Evolutionary conservation across 2,329 filamentous ascomycete genomes (phyloP).

Genomic region (Neurospora sp.): DNA sequence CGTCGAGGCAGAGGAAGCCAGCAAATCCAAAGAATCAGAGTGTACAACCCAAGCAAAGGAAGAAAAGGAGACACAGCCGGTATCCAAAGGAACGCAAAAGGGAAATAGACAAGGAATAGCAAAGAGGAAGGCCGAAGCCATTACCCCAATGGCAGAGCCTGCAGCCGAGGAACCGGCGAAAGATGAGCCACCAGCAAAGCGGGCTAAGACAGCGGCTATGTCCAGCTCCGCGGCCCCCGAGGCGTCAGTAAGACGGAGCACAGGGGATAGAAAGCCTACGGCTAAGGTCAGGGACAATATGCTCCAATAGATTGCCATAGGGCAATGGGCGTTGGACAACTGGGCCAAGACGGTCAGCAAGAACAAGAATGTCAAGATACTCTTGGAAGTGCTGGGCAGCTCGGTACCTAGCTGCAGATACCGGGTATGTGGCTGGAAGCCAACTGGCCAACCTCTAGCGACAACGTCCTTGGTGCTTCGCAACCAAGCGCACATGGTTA

Average conservation of each 20-base stretch:
- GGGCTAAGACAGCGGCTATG: not conserved
- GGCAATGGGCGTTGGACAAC: constrained; percentile 39
- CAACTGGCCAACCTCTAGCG: constrained; percentile 27
- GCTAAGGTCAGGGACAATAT: not conserved
- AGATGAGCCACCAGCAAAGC: not conserved
- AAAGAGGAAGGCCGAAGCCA: not conserved
- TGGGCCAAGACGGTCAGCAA: constrained; percentile 50
- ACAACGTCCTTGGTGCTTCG: too few species aligned
- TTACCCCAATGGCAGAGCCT: not conserved
- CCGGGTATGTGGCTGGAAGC: constrained; percentile 41
- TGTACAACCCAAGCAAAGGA: not conserved
- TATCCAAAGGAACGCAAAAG: not conserved
- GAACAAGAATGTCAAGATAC: constrained; percentile 50
- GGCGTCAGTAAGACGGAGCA: not conserved
- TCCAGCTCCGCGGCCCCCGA: not conserved
- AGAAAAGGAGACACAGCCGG: not conserved
- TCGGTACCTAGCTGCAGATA: constrained; percentile 16
- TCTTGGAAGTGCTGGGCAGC: constrained; percentile 43
- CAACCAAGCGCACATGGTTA: too few species aligned
- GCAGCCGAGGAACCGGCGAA: not conserved
- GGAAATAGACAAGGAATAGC: not conserved
- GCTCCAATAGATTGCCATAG: not conserved
- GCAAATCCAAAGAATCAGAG: not conserved
- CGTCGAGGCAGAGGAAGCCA: not conserved
- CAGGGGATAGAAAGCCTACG: not conserved